Conservation (phyloP, 306 rosid species). For the Inga oerstediana region DNA sequence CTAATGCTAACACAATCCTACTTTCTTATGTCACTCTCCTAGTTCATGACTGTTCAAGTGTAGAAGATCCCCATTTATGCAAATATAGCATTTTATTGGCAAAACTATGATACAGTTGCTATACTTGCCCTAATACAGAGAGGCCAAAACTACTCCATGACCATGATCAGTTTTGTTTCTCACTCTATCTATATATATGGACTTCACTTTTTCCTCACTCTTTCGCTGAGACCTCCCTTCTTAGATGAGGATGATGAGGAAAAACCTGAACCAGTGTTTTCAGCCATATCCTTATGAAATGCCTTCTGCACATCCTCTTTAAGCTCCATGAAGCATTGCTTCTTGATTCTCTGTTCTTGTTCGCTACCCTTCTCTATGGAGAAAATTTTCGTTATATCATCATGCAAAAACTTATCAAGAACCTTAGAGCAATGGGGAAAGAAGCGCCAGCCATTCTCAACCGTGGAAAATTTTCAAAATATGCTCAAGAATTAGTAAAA, state of each 20-base stretch:
- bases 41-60: background rate
- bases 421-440: slow-evolving; percentile 95
- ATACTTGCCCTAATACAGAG: slow-evolving; percentile 18
- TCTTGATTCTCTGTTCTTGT: slow-evolving; percentile 76
- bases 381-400: slow-evolving; percentile 68
- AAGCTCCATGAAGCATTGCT: slow-evolving; percentile 79
- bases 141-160: slow-evolving; percentile 29
- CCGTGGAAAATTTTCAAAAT: slow-evolving; percentile 43
- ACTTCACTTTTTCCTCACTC: slow-evolving; percentile 51
- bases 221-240: slow-evolving; percentile 41
- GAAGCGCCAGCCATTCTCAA: slow-evolving; percentile 79
- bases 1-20: too few species aligned
- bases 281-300: slow-evolving; percentile 74
- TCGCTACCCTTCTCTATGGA: slow-evolving; percentile 70
- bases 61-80: background rate
- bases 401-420: slow-evolving; percentile 74
- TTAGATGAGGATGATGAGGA: slow-evolving; percentile 57
- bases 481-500: slow-evolving; percentile 23
- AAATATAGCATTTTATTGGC: slow-evolving; percentile 29
- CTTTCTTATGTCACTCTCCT: background rate
- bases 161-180: background rate
- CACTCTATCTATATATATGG: background rate
- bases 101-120: slow-evolving; percentile 34
- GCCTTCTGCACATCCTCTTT: slow-evolving; percentile 91
- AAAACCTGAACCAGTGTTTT: slow-evolving; percentile 47